A percentile compares a stretch with the other conserved stretches of the same genome.
Conservation (phyloP, 805 yeast species). For the Metschnikowia gruessii region DNA sequence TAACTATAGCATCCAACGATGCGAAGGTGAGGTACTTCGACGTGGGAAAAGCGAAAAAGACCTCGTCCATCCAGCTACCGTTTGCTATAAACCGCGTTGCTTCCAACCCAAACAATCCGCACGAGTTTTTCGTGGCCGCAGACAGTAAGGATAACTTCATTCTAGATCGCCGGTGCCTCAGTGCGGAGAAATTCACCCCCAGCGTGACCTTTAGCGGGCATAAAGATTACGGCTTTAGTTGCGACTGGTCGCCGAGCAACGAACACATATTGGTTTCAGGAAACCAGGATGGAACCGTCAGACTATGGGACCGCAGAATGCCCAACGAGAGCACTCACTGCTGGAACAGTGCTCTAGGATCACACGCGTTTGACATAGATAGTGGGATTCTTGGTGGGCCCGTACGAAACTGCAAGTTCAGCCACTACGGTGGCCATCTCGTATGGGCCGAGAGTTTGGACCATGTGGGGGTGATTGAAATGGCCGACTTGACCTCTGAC, state of each 20-base stretch:
- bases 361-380: constrained; percentile 18
- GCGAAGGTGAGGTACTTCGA: constrained; percentile 42
- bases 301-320: constrained; percentile 50
- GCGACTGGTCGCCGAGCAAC: constrained; percentile 52
- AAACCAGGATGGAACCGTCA: constrained; percentile 57
- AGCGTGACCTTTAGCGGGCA: constrained; percentile 41
- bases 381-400: constrained; percentile 40
- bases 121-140: constrained; percentile 48
- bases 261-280: constrained; percentile 51
- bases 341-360: constrained; percentile 38
- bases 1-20: constrained; percentile 53
- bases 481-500: constrained; percentile 26
- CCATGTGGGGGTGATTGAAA: constrained; percentile 49
- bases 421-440: constrained; percentile 42
- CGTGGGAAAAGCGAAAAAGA: constrained; percentile 20
- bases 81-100: constrained; percentile 53
- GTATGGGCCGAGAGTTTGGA: constrained; percentile 54
- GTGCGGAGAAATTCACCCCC: constrained; percentile 6
- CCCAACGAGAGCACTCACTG: constrained; percentile 25
- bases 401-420: constrained; percentile 51
- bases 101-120: constrained; percentile 35
- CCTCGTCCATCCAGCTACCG: constrained; percentile 26
- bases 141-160: constrained; percentile 45
- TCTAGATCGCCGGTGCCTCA: constrained; percentile 39
- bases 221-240: constrained; percentile 54